Base-by-base conservation (phyloP, 106 monocot genomes). In the Dactylorhiza incarnata region DNA sequence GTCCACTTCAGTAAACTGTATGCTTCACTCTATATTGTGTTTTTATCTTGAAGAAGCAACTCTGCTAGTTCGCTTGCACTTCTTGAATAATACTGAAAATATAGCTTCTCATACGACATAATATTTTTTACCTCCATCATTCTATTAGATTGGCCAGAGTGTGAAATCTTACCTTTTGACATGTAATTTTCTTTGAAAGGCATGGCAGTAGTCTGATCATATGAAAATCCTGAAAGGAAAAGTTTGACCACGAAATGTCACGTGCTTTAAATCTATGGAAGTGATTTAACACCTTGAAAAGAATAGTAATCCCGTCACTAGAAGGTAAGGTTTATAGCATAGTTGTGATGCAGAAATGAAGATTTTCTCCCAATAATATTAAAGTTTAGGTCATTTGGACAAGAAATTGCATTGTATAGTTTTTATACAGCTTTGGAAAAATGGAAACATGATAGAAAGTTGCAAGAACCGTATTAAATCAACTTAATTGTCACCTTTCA, bases 191-290 rank as follows among this genome's bases (percentile, higher is more conserved):
- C 87, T 87, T 83, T 88, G 73, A 83, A 83, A 75, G 77, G 83
- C 76, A 81, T 84, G 56, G 78, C 43, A 71, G 85, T 80, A 73
- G 79, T 85, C 62, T 85, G 82, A 87, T 85, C 90, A 87, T 82
- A 93, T 63, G 85, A 84, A 84, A 87, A 85, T 75, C 96, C 93
- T 96, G 96, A 91, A 96, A 94, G 85, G 63, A 89, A 88, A 90
- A 84, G 55, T 84, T 89, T 74, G 83, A 77, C 74, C 76, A 81
- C 81, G 73, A 71, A 76, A 81, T 81, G 81, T 85, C 74, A 84
- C 71, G 77, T 73, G 72, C 23, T 68, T 77, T 78, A 72, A 75
- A 82, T 69, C 75, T 78, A 72, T 37, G 24, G 23, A 80, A 71
- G 71, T 45, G 67, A 82, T 47, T 58, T 37, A 75, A 20, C 25